phyloP scores from a whole-genome alignment of 768 basidiomycete species.

The Mycena sanguinolenta region DNA sequence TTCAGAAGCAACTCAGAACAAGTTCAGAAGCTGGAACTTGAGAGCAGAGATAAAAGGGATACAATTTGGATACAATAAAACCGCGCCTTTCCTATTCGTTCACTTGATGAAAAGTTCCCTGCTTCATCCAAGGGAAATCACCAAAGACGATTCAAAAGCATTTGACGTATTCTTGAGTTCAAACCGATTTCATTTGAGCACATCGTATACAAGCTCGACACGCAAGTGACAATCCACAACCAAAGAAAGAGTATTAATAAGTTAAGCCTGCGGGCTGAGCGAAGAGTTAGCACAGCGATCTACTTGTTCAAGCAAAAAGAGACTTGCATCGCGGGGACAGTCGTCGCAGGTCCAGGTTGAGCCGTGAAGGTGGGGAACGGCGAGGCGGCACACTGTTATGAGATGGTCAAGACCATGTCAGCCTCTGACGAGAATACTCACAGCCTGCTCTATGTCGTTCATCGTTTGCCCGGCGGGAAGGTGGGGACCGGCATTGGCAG shows the following conservation, averaged over 20 bases:
- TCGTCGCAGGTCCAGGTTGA: conserved; percentile 30
- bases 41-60: too few species aligned
- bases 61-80: too few species aligned
- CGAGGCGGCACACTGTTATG: conserved; percentile 17
- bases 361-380: conserved; percentile 37
- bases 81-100: too few species aligned
- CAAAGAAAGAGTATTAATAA: not conserved
- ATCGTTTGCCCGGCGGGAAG: not conserved
- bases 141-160: too few species aligned
- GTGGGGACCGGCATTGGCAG: not conserved
- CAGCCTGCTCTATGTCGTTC: not conserved
- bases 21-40: too few species aligned
- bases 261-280: not conserved
- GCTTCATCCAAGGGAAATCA: too few species aligned
- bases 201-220: too few species aligned
- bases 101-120: too few species aligned
- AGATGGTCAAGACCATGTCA: not conserved
- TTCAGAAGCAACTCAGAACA: too few species aligned
- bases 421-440: not conserved
- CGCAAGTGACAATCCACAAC: too few species aligned
- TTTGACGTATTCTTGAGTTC: too few species aligned
- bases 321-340: conserved; percentile 27
- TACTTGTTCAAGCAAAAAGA: not conserved
- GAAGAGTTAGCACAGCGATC: not conserved
- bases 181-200: too few species aligned